These are phyloP conservation scores for Zymoseptoria pseudotritici DNA, from an alignment of 2,329 filamentous ascomycete species.

Conservation along the genomic window DNA sequence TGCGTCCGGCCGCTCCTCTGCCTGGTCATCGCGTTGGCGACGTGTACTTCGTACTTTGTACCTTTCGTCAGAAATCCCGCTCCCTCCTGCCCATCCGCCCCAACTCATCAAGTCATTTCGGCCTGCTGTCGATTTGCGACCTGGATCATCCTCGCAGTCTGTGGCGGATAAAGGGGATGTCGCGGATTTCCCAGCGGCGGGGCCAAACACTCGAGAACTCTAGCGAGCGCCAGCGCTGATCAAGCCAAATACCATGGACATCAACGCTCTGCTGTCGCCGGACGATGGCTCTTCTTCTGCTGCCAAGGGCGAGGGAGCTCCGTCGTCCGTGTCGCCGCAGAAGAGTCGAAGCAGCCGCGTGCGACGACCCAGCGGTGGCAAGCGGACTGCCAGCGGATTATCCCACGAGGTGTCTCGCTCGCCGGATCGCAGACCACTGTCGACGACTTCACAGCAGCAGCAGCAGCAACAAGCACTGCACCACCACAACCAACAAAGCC, in stretches of 20 bases:
- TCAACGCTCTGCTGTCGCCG: conserved; percentile 43
- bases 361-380: conserved; percentile 18
- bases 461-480: conserved; percentile 8
- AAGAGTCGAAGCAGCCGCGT: conserved; percentile 6
- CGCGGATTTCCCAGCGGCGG: not conserved
- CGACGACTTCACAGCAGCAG: not conserved
- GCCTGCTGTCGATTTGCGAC: not conserved
- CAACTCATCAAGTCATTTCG: not conserved
- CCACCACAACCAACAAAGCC: conserved; percentile 6
- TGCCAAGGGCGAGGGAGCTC: not conserved
- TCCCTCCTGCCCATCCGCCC: not conserved
- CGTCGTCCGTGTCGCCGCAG: conserved; percentile 3
- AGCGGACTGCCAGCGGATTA: conserved; percentile 34
- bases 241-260: conserved; percentile 35
- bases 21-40: not conserved
- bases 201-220: not conserved
- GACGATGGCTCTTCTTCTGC: conserved; percentile 33
- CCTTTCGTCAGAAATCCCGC: not conserved
- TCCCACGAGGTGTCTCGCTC: conserved; percentile 34
- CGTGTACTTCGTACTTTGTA: not conserved
- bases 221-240: not conserved
- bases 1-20: not conserved
- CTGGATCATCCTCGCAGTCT: not conserved
- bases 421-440: conserved; percentile 25
- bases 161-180: not conserved